Base-by-base conservation (phyloP, 2,329 filamentous ascomycete species). In the Xylaria sp. region DNA sequence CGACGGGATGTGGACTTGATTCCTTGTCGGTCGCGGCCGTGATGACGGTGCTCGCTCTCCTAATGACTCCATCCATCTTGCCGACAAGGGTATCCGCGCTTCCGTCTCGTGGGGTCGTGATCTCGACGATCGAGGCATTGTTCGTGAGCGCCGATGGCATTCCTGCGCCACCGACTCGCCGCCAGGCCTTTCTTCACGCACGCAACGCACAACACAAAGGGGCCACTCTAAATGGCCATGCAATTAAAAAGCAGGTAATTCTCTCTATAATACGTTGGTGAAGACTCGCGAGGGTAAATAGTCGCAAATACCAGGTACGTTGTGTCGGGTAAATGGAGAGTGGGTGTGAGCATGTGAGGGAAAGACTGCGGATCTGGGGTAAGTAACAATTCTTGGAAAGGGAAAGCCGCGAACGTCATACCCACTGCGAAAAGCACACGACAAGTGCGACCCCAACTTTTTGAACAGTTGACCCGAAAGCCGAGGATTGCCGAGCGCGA, bases 51-150 rank as follows among this genome's bases (percentile, higher is more conserved):
- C 71, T 60, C 39, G 75, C 76, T 64, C 74, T 76, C 66, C 67
- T 74, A 32, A 76, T 68, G 56, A 72, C 74, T 11, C 74, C 73
- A 57, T 78, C 75, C 74, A 78, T 75, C 64, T 72, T 75, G 58
- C 71, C 73, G 69, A 73, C 69, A 61, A 77, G 59, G 56, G 50
- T 64, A 51, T 75, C 71, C 27, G 71, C 69, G 67, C 74, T 67
- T 62, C 75, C 78, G 75, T 80, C 80, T 79, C 80, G 77, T 76
- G 77, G 80, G 75, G 78, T 71, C 75, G 83, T 79, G 75, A 83
- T 80, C 74, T 85, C 85, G 78, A 88, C 82, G 83, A 87, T 83
- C 76, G 87, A 82, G 79, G 83, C 86, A 89, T 90, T 81, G 78
- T 85, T 85, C 77, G 84, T 79, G 75, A 85, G 80, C 75, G 84